Base-by-base conservation (phyloP, 2,329 filamentous ascomycete species). In the Colletotrichum horii region DNA sequence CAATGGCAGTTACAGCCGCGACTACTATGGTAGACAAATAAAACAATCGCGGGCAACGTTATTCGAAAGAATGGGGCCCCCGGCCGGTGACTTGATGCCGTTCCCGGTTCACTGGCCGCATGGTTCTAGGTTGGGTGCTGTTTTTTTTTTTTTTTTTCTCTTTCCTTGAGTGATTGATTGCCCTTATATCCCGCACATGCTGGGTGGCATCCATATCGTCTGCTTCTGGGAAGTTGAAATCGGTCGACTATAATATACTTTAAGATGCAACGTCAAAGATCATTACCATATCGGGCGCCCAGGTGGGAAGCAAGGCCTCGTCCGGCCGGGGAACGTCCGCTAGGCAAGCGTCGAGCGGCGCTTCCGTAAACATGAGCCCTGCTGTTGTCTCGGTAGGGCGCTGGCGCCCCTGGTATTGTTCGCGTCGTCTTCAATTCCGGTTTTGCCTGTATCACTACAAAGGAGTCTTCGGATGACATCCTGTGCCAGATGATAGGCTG, bases 251-350 rank as follows among this genome's bases (percentile, higher is more conserved):
- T 34, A 68, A 19, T 73, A 52, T 22, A 61, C 64, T 52, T 72
- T 36, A 24, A 62, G 70, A 69, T 62, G 56, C 60, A 65, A 65
- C 66, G 19, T 14, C 60, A 58, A 32, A 69, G 60, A 74, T 71
- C 66, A 71, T 74, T 71, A 56, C 71, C 60, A 32, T 28, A 74
- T 74, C 22, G 34, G 71, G 71, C 22, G 24, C 14, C 32, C 28
- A 34, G 24, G 26, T 26, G 67, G 58, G 34, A 38, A 24, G 32
- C 22, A 65, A 65, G 56, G 56, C 66, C 66, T 74, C 34, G 58
- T 36, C 26, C 70, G 38, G 24, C 48, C 48, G 34, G 55, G 70
- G 66, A 73, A 62, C 56, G 55, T 62, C 70, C 36, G 65, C 65
- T 22, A 56, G 19, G 55, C 65, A 28, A 36, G 38, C 19, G 36